Conservation (phyloP, 768 basidiomycete species). For the Rossbeevera mucosa region DNA sequence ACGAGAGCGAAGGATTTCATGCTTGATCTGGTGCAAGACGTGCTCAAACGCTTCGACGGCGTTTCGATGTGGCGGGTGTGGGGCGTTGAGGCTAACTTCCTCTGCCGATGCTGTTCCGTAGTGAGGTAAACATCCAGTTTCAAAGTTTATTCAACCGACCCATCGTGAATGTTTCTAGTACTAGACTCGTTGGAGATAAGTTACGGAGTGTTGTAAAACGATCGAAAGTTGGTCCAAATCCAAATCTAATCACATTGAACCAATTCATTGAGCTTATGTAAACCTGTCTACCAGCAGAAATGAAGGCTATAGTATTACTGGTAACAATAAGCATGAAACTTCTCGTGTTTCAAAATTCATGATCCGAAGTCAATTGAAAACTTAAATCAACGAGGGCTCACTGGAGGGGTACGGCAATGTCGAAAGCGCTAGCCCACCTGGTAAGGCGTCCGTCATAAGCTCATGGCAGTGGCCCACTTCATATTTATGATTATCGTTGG, state of each 20-base stretch:
- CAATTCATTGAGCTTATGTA: constrained; percentile 14
- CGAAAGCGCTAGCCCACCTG: constrained; percentile 9
- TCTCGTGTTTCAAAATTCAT: constrained; percentile 26
- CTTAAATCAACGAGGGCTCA: constrained; percentile 1
- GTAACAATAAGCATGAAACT: constrained; percentile 26
- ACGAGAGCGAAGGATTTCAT: constrained; percentile 63
- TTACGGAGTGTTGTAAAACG: neutral
- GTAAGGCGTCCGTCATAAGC: neutral
- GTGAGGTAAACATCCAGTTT: constrained; percentile 5
- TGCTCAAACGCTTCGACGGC: constrained; percentile 62
- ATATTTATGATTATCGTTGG: neutral
- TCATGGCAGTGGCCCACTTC: neutral
- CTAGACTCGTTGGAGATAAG: constrained; percentile 3
- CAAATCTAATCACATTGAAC: constrained; percentile 20
- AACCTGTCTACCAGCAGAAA: constrained; percentile 1
- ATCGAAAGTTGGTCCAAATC: constrained; percentile 1
- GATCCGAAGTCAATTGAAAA: constrained; percentile 16
- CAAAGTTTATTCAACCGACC: constrained; percentile 18
- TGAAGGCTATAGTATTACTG: constrained; percentile 4
- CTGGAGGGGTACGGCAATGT: constrained; percentile 19
- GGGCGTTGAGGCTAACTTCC: constrained; percentile 49
- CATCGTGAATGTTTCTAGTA: constrained; percentile 18
- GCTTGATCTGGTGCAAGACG: constrained; percentile 53
- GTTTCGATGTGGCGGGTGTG: constrained; percentile 56
- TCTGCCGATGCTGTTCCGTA: constrained; percentile 51